Evolutionary conservation across 768 basidiomycete species (phyloP), one percentile per base, ranked within the genome.

Genomic region (Strobilomyces confusus): DNA sequence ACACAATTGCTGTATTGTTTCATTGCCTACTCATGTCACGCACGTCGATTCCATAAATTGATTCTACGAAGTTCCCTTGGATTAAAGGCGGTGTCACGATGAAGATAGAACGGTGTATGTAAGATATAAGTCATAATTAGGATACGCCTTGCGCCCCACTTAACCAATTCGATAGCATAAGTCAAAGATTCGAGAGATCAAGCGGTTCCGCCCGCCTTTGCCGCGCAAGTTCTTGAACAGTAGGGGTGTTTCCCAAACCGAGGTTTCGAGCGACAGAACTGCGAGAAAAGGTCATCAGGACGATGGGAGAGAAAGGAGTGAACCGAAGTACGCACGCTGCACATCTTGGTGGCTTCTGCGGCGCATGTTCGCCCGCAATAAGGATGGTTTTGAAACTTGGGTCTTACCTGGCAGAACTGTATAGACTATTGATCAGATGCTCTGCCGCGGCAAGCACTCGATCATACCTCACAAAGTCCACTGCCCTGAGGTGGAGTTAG

Each of bases 361-460:
- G 82, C 83, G 59, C 84, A 86, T 49, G 77, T 81, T 74, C 83
- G 81, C 50, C 85, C 81, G 54, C 85, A 86, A 59, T 76, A 86
- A 47, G 80, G 78, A 58, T 81, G 80, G 57, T 72, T 75, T 58
- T 75, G 77, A 60, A 77, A 81, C 65, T 83, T 86, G 5, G 82
- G 80, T 55, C 79, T 81, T 62, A 75, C 75, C 56, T 80, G 77
- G 60, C 85, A 86, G 32, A 63, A 66, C 72, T 73, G 33, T 57
- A 76, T 79, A 20, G 29, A 54, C 36, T 52, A 45, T 55, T 20
- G 44, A 51, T 58, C 33, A 64, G 58, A 12, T 11, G 14, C 49
- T 12, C 26, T 19, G n/a, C 11, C 23, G 20, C 45, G 15, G 19
- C 12, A 55, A 30, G 20, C 19, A 13, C 8, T 25, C n/a, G 36